Conservation (phyloP, 495 filamentous ascomycete species). For the Tuber umbilicatum region DNA sequence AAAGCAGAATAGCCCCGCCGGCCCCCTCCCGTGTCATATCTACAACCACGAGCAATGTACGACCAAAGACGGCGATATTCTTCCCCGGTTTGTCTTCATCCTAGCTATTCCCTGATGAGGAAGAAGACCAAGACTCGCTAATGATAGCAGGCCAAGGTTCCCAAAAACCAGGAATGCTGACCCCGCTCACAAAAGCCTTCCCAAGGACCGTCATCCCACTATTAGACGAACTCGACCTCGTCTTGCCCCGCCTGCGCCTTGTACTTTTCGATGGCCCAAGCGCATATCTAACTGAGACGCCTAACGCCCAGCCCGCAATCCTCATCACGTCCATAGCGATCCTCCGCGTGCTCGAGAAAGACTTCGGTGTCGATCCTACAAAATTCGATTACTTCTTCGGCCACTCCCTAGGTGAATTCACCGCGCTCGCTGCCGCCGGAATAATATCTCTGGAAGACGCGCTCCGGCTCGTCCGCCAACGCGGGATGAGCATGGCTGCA, state of each 20-base stretch:
- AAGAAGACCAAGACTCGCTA: constrained; percentile 6
- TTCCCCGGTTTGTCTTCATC: constrained; percentile 60
- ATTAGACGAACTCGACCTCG: constrained; percentile 74
- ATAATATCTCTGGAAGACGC: constrained; percentile 72
- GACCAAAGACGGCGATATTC: constrained; percentile 70
- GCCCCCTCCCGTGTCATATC: constrained; percentile 7
- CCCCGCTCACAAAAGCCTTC: constrained; percentile 75
- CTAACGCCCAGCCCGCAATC: constrained; percentile 89
- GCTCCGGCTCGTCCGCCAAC: constrained; percentile 64
- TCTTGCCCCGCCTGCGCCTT: constrained; percentile 55
- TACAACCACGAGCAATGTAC: constrained; percentile 8
- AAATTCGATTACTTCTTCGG: constrained; percentile 79
- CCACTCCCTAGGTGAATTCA: constrained; percentile 92
- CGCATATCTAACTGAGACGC: constrained; percentile 66
- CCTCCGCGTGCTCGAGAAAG: constrained; percentile 75
- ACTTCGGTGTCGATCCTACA: constrained; percentile 53
- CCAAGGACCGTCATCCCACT: constrained; percentile 64
- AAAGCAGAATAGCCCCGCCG: constrained; percentile 1
- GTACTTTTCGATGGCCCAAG: constrained; percentile 76
- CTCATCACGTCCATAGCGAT: constrained; percentile 91
- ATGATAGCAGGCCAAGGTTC: constrained; percentile 72
- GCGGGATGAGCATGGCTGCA: constrained; percentile 77
- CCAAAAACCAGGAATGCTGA: constrained; percentile 86
- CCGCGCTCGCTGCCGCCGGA: constrained; percentile 75
- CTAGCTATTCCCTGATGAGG: not conserved